Percentiles rank a stretch among this genome's conserved stretches.
phyloP scores from a whole-genome alignment of 768 basidiomycete species.

The Hemileccinum impolitum region DNA sequence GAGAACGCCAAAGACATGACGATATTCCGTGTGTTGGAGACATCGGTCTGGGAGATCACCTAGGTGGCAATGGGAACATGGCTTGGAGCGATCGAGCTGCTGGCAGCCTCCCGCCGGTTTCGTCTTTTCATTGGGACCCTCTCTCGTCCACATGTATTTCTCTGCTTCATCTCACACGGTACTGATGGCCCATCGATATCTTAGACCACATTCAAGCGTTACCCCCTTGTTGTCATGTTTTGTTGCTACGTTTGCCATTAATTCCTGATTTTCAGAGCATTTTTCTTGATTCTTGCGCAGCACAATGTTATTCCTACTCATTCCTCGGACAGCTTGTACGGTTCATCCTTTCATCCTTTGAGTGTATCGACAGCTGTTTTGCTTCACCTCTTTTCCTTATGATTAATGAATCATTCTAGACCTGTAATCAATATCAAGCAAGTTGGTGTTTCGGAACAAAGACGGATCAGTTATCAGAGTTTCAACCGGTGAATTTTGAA shows the following conservation, averaged over 20 bases:
- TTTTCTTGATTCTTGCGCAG: not conserved
- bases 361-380: constrained; percentile 29
- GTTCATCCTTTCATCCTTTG: constrained; percentile 4
- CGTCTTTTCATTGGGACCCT: constrained; percentile 9
- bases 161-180: constrained; percentile 3
- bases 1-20: constrained; percentile 74
- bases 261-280: constrained; percentile 7
- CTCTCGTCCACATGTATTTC: constrained; percentile 7
- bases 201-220: constrained; percentile 24
- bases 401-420: constrained; percentile 11
- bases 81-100: constrained; percentile 16
- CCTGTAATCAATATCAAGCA: constrained; percentile 1
- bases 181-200: constrained; percentile 19
- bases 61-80: constrained; percentile 23
- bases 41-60: constrained; percentile 69
- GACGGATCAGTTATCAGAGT: not conserved
- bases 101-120: constrained; percentile 8
- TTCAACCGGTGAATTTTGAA: not conserved
- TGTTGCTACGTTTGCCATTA: constrained; percentile 15
- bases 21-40: constrained; percentile 77
- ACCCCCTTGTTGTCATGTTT: constrained; percentile 19
- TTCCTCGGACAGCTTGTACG: constrained; percentile 8
- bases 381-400: constrained; percentile 11
- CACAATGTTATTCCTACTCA: constrained; percentile 14
- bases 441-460: not conserved